Evolutionary conservation across 805 yeast species (phyloP).

Genomic region (Huiozyma naganishii): DNA sequence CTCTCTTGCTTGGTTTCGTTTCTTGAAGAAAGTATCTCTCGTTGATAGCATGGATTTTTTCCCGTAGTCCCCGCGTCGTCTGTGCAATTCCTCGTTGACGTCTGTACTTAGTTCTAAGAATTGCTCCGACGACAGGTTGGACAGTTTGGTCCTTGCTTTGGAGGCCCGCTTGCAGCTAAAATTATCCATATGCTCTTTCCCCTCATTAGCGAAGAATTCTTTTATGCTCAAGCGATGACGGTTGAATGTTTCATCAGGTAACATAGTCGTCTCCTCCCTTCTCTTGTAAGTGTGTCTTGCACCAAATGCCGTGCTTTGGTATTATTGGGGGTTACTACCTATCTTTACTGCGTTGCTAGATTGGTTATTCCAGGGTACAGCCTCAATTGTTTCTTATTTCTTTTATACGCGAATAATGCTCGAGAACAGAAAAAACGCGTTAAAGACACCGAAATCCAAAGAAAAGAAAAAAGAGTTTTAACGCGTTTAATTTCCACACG

Average conservation of each 20-base stretch:
- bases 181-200: not conserved
- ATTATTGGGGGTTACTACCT: too few species aligned
- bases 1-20: conserved; percentile 88
- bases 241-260: not conserved
- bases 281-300: too few species aligned
- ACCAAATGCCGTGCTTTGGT: too few species aligned
- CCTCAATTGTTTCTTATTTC: too few species aligned
- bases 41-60: not conserved
- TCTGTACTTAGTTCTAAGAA: conserved; percentile 86
- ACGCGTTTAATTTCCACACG: too few species aligned
- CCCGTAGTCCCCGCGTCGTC: conserved; percentile 49
- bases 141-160: conserved; percentile 76
- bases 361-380: too few species aligned
- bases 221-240: not conserved
- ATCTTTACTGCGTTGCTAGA: too few species aligned
- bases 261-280: too few species aligned
- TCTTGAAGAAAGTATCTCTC: conserved; percentile 64
- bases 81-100: conserved; percentile 81
- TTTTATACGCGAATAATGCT: too few species aligned
- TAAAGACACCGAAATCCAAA: too few species aligned
- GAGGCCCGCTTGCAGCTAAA: conserved; percentile 11
- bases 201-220: conserved; percentile 1
- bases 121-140: conserved; percentile 70
- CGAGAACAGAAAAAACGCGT: too few species aligned
- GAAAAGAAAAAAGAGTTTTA: too few species aligned